Evolutionary conservation across 2,329 filamentous ascomycete species (phyloP).

Genomic region (Stemphylium vesicarium): DNA sequence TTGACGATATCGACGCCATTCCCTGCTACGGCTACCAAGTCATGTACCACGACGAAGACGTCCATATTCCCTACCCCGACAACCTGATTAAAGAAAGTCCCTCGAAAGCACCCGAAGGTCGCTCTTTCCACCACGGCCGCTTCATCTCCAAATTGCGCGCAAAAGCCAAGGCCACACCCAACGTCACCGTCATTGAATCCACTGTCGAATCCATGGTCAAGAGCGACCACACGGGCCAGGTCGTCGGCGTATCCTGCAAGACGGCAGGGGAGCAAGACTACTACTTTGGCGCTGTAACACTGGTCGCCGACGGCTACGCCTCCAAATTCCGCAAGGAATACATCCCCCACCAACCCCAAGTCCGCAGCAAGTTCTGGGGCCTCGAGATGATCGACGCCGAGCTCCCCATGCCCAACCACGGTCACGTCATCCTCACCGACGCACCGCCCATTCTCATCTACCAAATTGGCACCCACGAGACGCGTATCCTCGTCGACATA

Average conservation of each 20-base stretch:
- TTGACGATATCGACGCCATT: slow-evolving; percentile 88
- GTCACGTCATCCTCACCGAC: slow-evolving; percentile 85
- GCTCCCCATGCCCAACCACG: slow-evolving; percentile 76
- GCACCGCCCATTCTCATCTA: slow-evolving; percentile 85
- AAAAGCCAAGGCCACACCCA: slow-evolving; percentile 75
- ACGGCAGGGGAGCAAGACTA: slow-evolving; percentile 70
- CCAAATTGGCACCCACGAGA: slow-evolving; percentile 96
- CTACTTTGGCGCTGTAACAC: slow-evolving; percentile 87
- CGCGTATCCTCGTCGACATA: slow-evolving; percentile 86
- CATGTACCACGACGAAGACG: slow-evolving; percentile 76
- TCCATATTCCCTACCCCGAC: slow-evolving; percentile 79
- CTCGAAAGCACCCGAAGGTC: slow-evolving; percentile 65
- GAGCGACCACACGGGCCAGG: slow-evolving; percentile 70
- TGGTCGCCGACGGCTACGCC: slow-evolving; percentile 90
- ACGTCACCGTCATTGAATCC: slow-evolving; percentile 90
- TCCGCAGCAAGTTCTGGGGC: slow-evolving; percentile 89
- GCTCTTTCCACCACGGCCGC: slow-evolving; percentile 90
- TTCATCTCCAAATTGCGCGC: slow-evolving; percentile 84
- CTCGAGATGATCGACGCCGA: slow-evolving; percentile 89
- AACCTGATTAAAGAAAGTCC: slow-evolving; percentile 54
- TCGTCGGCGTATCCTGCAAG: slow-evolving; percentile 81
- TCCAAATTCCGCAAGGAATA: slow-evolving; percentile 89
- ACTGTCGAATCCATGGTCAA: slow-evolving; percentile 79
- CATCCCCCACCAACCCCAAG: slow-evolving; percentile 69
- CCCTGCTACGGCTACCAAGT: slow-evolving; percentile 86